These are phyloP conservation scores for Ganoderma leucocontextum DNA, from an alignment of 1,284 basidiomycete species.

Conservation along the genomic window DNA sequence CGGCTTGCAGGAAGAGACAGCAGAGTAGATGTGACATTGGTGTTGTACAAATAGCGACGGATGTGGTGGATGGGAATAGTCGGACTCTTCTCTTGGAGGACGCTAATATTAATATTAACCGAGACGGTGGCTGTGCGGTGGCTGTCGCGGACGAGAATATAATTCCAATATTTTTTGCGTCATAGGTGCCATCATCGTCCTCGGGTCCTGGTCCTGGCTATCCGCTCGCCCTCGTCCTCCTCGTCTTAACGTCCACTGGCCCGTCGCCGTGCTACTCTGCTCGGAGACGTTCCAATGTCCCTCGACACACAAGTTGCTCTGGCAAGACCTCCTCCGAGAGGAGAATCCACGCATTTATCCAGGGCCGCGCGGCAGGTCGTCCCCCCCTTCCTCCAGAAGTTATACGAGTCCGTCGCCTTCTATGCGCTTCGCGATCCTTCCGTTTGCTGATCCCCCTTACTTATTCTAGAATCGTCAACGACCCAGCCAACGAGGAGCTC, in stretches of 20 bases:
- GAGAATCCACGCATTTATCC: slow-evolving; percentile 53
- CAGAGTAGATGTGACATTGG: neutral
- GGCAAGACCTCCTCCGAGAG: slow-evolving; percentile 53
- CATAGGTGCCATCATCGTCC: slow-evolving; percentile 26
- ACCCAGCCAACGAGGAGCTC: slow-evolving; percentile 81
- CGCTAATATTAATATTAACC: neutral
- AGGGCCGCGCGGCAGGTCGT: slow-evolving; percentile 66
- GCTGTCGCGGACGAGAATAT: slow-evolving; percentile 1
- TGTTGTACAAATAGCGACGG: neutral
- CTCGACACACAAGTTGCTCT: slow-evolving; percentile 60
- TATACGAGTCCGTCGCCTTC: slow-evolving; percentile 73
- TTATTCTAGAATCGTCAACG: slow-evolving; percentile 85
- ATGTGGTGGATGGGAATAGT: neutral
- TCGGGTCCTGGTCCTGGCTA: neutral
- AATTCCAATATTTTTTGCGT: slow-evolving; percentile 21
- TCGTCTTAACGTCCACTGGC: neutral
- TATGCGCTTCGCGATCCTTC: slow-evolving; percentile 22
- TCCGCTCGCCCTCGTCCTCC: neutral
- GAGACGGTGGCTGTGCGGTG: slow-evolving; percentile 16
- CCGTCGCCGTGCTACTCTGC: neutral
- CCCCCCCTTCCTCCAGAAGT: slow-evolving; percentile 92
- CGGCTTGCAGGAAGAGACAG: slow-evolving; percentile 60
- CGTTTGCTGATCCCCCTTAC: slow-evolving; percentile 14
- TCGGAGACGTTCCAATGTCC: slow-evolving; percentile 38
- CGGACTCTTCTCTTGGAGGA: neutral